Evolutionary conservation across 129 eudicot species (phyloP).

Genomic region (Erigeron canadensis): DNA sequence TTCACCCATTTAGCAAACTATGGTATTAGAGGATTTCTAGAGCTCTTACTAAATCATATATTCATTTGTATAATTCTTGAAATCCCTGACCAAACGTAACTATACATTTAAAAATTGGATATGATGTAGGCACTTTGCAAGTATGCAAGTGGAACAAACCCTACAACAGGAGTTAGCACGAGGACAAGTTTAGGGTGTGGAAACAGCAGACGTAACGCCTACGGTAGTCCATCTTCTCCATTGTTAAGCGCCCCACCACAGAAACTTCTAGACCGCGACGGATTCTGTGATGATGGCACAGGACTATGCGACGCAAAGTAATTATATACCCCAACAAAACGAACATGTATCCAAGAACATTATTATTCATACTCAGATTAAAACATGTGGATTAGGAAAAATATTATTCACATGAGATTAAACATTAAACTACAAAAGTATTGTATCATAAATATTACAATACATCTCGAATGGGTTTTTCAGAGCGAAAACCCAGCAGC

Average conservation of each 20-base stretch:
- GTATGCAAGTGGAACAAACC: conserved; percentile 96
- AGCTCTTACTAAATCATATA: neutral
- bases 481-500: too few relatives aligned
- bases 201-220: conserved; percentile 81
- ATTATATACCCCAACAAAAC: neutral
- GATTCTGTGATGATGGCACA: conserved; percentile 72
- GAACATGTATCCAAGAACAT: neutral
- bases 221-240: conserved; percentile 94
- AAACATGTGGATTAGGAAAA: neutral
- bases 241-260: conserved; percentile 94
- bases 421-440: too few relatives aligned
- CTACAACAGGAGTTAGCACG: conserved; percentile 87
- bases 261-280: conserved; percentile 85
- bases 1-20: neutral
- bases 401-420: neutral
- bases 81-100: too few relatives aligned
- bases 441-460: too few relatives aligned
- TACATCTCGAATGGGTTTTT: too few relatives aligned
- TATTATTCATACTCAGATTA: neutral
- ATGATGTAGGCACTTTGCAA: conserved; percentile 86
- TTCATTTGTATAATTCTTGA: too few relatives aligned
- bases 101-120: neutral
- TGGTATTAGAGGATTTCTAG: neutral
- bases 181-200: conserved; percentile 95
- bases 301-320: conserved; percentile 86